Evolutionary conservation across 2,329 filamentous ascomycete species (phyloP), one percentile per base, ranked within the genome.

Genomic region (Podosphaera leucotricha): DNA sequence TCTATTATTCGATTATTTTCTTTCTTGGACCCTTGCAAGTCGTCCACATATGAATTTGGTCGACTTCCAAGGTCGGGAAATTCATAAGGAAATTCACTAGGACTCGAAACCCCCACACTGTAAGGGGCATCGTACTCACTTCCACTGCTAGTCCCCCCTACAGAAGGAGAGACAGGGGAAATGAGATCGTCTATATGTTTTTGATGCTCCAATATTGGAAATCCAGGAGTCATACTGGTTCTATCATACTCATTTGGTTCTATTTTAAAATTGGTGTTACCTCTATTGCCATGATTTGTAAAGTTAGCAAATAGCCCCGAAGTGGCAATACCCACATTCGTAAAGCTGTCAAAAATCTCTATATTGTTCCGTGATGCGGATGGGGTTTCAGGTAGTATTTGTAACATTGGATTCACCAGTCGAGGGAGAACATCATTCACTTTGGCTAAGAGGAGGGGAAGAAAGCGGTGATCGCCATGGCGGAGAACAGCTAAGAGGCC

Each of bases 361-460:
- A 76, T 64, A 18, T 57, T 55, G 10, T 53, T 52, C 30, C 52
- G 54, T 38, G 63, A 69, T 42, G 77, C 72, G 0, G 74, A 73
- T 1, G 64, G 52, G 36, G 63, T 70, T 42, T 77, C 72, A 0
- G 74, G 73, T 0, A 69, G 64, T 16, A 68, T 68, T 48, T 70
- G 68, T 13, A 77, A 65, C 63, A 72, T 68, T 1, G 73, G 74
- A 50, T 69, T 73, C 46, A 67, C 65, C 15, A 77, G 62, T 13
- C 66, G 66, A 6, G 79, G 78, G 2, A 86, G 62, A 2, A 78
- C 67, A 37, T 87, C 79, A 48, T 77, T 69, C 35, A 87, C 70
- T 62, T 87, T 90, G 57, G 70, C 71, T 45, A 90, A 62, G 1
- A 92, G 67, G 0, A 92, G 66, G 2, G 82, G 82, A 13, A 87